Evolutionary conservation across 2,329 filamentous ascomycete species (phyloP).

Genomic region (Ascocoryne sarcoides): DNA sequence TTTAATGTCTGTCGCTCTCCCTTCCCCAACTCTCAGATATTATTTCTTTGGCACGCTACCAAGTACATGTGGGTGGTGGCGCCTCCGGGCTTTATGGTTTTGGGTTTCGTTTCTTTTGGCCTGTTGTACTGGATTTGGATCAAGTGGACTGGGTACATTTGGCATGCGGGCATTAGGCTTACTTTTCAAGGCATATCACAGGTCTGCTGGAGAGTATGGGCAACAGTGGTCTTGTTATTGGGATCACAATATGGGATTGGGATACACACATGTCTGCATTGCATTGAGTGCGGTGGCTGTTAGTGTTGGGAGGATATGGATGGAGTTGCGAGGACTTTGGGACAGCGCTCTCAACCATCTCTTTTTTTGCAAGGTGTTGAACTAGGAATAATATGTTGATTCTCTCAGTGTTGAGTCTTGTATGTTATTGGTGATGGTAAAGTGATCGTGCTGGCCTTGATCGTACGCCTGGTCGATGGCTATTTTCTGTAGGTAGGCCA

Average conservation of each 20-base stretch:
- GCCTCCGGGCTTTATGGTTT: constrained; percentile 7
- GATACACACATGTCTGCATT: constrained; percentile 3
- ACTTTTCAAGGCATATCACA: constrained; percentile 12
- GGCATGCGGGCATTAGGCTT: constrained; percentile 14
- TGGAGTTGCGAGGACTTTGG: neutral
- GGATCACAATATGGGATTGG: neutral
- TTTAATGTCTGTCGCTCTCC: constrained; percentile 12
- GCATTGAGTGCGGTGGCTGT: constrained; percentile 1
- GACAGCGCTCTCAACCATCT: neutral
- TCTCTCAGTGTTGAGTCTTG: neutral
- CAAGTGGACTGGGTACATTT: constrained; percentile 14
- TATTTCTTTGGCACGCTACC: constrained; percentile 1
- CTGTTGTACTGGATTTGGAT: constrained; percentile 3
- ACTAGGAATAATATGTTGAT: constrained; percentile 1
- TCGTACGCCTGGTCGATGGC: too few relatives aligned
- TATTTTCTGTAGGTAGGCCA: too few relatives aligned
- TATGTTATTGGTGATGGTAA: neutral
- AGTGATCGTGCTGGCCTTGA: too few relatives aligned
- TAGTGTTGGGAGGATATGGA: neutral
- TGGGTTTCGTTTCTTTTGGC: constrained; percentile 5
- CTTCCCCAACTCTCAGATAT: constrained; percentile 1
- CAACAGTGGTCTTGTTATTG: neutral
- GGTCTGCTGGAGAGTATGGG: constrained; percentile 9
- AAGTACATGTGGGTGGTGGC: constrained; percentile 2
- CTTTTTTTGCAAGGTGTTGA: neutral